A percentile compares a stretch with the other conserved stretches of the same genome.
Evolutionary conservation across 78 protist species (phyloP).

Genomic region (Dictyostelium brefeldianum): DNA sequence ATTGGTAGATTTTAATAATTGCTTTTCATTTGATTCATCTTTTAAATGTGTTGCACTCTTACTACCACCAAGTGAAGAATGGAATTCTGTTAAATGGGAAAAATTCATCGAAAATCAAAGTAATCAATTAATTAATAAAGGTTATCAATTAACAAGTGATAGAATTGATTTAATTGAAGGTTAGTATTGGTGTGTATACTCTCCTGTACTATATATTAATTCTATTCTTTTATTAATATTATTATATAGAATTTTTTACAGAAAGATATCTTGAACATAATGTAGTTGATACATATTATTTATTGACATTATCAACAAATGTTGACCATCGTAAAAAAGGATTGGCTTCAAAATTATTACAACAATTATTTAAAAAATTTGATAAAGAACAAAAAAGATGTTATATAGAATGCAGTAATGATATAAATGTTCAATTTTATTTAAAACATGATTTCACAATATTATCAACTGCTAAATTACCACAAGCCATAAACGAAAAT

Average conservation of each 20-base stretch:
- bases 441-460: conserved; percentile 28
- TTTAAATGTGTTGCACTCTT: conserved; percentile 20
- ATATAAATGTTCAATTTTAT: conserved; percentile 5
- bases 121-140: neutral
- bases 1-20: conserved; percentile 14
- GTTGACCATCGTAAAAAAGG: conserved; percentile 16
- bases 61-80: conserved; percentile 45
- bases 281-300: conserved; percentile 55
- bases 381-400: conserved; percentile 54
- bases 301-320: conserved; percentile 64
- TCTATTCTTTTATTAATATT: neutral
- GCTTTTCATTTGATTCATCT: conserved; percentile 16
- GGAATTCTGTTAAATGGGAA: conserved; percentile 56
- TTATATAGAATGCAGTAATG: conserved; percentile 54
- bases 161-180: conserved; percentile 65
- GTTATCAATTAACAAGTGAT: neutral
- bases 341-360: conserved; percentile 44
- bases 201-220: no score
- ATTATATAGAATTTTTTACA: conserved; percentile 40
- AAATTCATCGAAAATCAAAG: conserved; percentile 35
- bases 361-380: conserved; percentile 27
- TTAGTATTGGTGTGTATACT: no score
- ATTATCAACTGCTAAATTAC: conserved; percentile 9
- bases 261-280: conserved; percentile 15
- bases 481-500: neutral